Percentiles rank a stretch among this genome's conserved stretches.
Conservation (phyloP, 352 stramenopile species). For the Phytophthora uliginosa region DNA sequence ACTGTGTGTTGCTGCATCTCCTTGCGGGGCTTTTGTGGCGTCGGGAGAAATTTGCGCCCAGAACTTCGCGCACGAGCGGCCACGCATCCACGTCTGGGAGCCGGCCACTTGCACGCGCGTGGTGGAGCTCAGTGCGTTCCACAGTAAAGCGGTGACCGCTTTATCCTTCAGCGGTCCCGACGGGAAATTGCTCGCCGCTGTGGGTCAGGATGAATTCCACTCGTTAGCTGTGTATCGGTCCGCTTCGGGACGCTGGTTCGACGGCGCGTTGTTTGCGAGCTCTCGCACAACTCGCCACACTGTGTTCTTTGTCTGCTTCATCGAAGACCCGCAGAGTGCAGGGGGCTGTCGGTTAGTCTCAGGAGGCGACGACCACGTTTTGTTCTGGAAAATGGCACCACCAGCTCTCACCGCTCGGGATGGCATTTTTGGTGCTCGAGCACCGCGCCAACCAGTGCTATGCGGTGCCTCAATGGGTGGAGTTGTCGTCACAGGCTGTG, state of each 20-base stretch:
- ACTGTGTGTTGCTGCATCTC: slow-evolving; percentile 54
- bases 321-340: slow-evolving; percentile 63
- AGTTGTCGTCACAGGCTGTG: slow-evolving; percentile 64
- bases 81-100: slow-evolving; percentile 84
- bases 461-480: slow-evolving; percentile 69
- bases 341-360: slow-evolving; percentile 64
- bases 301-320: slow-evolving; percentile 72
- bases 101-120: slow-evolving; percentile 62
- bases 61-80: slow-evolving; percentile 60
- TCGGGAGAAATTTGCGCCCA: slow-evolving; percentile 80
- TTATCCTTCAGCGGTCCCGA: slow-evolving; percentile 61
- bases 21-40: slow-evolving; percentile 68
- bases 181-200: slow-evolving; percentile 58
- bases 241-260: slow-evolving; percentile 65
- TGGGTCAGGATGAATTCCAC: slow-evolving; percentile 84
- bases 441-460: slow-evolving; percentile 63
- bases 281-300: slow-evolving; percentile 58
- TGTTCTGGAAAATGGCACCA: slow-evolving; percentile 76
- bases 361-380: slow-evolving; percentile 72
- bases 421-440: slow-evolving; percentile 75
- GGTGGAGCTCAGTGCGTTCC: slow-evolving; percentile 66
- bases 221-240: slow-evolving; percentile 79
- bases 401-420: slow-evolving; percentile 58
- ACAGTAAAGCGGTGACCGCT: slow-evolving; percentile 75
- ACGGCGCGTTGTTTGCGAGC: slow-evolving; percentile 63